phyloP scores from a whole-genome alignment of 2,329 filamentous ascomycete genomes.

The Arachnopeziza araneosa region DNA sequence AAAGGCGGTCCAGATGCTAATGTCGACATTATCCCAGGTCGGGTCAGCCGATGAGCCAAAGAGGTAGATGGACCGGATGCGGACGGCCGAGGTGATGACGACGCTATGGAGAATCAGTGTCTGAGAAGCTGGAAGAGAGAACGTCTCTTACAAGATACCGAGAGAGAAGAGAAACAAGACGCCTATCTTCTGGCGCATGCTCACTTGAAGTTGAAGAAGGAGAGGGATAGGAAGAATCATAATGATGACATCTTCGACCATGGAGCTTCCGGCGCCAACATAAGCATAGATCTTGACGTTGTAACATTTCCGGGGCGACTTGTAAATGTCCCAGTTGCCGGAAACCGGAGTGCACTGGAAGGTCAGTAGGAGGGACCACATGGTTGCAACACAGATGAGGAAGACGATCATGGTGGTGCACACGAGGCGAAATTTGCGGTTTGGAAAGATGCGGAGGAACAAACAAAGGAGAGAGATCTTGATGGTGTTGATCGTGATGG shows the following conservation, averaged over 20 bases:
- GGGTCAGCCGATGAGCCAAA: conserved; percentile 9
- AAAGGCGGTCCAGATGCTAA: conserved; percentile 20
- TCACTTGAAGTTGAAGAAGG: conserved; percentile 31
- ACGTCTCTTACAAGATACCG: conserved; percentile 30
- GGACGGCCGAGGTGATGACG: conserved; percentile 10
- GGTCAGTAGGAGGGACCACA: conserved; percentile 31
- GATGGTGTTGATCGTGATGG: conserved; percentile 33
- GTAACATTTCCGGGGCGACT: background rate
- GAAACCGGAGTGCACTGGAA: conserved; percentile 37
- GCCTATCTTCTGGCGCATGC: conserved; percentile 40
- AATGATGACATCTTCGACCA: conserved; percentile 38
- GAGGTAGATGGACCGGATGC: conserved; percentile 8
- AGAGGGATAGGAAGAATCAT: conserved; percentile 34
- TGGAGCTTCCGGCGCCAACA: background rate
- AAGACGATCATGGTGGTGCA: conserved; percentile 33
- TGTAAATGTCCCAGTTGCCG: conserved; percentile 33
- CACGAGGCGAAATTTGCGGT: conserved; percentile 24
- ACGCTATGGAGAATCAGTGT: background rate
- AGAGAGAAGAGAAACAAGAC: conserved; percentile 40
- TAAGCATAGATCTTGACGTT: background rate
- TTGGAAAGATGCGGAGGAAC: conserved; percentile 39
- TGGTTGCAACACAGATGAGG: conserved; percentile 27
- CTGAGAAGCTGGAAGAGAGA: background rate
- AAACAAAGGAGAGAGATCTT: conserved; percentile 39
- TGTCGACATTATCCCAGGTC: conserved; percentile 10